Percentiles rank a stretch among this genome's conserved stretches.
Evolutionary conservation across 1,284 basidiomycete genomes (phyloP).

Genomic region (Tilletia caries): DNA sequence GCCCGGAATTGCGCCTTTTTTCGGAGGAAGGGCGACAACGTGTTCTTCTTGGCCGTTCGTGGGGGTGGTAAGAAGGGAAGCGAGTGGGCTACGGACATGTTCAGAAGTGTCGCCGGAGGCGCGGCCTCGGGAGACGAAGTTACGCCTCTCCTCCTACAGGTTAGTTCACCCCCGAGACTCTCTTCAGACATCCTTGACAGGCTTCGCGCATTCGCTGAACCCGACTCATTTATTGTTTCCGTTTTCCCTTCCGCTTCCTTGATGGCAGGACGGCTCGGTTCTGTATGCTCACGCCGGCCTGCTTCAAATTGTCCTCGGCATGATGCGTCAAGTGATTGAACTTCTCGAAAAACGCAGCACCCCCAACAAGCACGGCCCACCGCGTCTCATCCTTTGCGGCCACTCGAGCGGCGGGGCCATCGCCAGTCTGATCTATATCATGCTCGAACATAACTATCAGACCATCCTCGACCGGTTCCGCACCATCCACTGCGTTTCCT

Average conservation of each 20-base stretch:
- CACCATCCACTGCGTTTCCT: slow-evolving; percentile 8
- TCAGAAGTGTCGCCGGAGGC: slow-evolving; percentile 1
- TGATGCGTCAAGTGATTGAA: not conserved
- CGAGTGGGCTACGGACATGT: slow-evolving; percentile 12
- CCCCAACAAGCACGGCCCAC: not conserved
- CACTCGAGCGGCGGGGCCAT: slow-evolving; percentile 10
- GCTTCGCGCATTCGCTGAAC: not conserved
- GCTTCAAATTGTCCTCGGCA: not conserved
- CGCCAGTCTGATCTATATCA: slow-evolving; percentile 12
- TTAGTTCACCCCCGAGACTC: not conserved
- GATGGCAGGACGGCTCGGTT: slow-evolving; percentile 3
- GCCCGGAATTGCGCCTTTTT: not conserved
- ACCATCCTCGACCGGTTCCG: slow-evolving; percentile 9
- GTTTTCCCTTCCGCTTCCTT: not conserved
- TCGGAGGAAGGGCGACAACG: not conserved
- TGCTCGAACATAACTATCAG: slow-evolving; percentile 12
- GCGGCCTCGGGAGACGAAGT: not conserved
- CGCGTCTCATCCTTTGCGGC: not conserved
- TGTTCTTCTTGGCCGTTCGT: slow-evolving; percentile 1
- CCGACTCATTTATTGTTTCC: too few relatives aligned
- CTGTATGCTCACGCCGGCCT: slow-evolving; percentile 10
- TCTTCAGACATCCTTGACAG: not conserved
- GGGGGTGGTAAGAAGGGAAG: slow-evolving; percentile 11
- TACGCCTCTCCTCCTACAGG: not conserved
- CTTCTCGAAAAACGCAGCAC: not conserved